Base-by-base conservation (phyloP, 345 rosid genomes). In the Hibiscus trionum region DNA sequence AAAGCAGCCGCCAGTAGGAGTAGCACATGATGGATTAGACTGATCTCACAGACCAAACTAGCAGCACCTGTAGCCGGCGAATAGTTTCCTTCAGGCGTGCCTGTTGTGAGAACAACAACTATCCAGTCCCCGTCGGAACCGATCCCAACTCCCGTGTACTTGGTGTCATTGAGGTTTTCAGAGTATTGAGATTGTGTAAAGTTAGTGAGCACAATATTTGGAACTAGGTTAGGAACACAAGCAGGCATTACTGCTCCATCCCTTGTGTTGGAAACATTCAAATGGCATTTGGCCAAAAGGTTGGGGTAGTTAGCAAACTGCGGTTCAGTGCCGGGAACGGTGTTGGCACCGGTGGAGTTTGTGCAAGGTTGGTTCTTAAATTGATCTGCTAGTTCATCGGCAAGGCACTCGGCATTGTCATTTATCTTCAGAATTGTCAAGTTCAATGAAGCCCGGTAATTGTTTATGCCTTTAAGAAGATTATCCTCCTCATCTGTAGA, bases 81-180 rank as follows among this genome's bases (percentile, higher is more conserved):
- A 72, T n/a, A 90, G 81, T 85, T 88, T 81, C 97, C 99, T 44
- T 74, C 88, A 1, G 97, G 81, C 29, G 92, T 82, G 75, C 35
- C 84, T n/a, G 97, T 95, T 37, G 92, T 84, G 47, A 90, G 79
- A 68, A 95, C 84, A 63, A 89, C 93, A 39, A 95, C 97, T 39
- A 86, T 84, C 99, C 99, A 95, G 78, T 88, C 61, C 44, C 82
- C 85, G 12, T 95, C 90, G 26, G 91, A 83, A 72, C 96, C 90
- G 53, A 92, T 81, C 33, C 99, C 97, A 16, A 76, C 82, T 70
- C 93, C 96, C 7, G 90, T 86, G 70, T 60, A 95, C 76, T 81
- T 85, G 12, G 89, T 71, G 77, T 87, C 91, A 9, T 95, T 89
- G 79, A 95, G 82, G 59, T 68, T 76, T 3, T 3, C 42, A 0